A percentile compares a stretch with the other conserved stretches of the same genome.
Conservation (phyloP, 164 flowering plant species). For the Piper longum region DNA sequence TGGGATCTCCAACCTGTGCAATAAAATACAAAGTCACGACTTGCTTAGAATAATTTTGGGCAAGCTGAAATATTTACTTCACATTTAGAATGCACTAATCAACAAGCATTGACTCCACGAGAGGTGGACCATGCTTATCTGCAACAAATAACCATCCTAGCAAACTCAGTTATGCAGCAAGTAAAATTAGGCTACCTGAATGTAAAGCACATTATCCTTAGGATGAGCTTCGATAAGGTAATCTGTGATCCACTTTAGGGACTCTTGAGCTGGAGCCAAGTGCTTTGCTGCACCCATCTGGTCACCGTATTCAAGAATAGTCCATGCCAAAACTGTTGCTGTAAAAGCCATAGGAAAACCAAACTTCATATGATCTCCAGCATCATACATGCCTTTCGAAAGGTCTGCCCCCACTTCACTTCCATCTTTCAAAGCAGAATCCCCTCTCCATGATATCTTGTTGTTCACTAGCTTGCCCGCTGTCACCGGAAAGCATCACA, state of each 20-base stretch:
- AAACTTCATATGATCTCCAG: constrained; percentile 93
- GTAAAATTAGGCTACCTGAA: constrained; percentile 45
- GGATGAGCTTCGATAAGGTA: constrained; percentile 77
- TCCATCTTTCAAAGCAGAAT: constrained; percentile 68
- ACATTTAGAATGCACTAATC: background rate
- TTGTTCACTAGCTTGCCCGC: constrained; percentile 66
- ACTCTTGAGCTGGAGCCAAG: constrained; percentile 54
- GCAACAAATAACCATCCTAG: no score
- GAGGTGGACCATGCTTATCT: no score
- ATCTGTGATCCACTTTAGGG: constrained; percentile 93
- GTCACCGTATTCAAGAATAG: constrained; percentile 95
- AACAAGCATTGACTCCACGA: no score
- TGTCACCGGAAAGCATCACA: constrained; percentile 3
- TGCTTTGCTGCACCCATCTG: constrained; percentile 65
- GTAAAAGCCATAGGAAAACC: constrained; percentile 93
- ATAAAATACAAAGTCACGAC: background rate
- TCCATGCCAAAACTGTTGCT: constrained; percentile 84
- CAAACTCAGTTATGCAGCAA: background rate
- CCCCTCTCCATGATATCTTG: constrained; percentile 72
- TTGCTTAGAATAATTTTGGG: background rate
- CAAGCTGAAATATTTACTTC: background rate
- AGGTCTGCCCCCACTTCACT: constrained; percentile 52
- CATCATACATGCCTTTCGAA: constrained; percentile 95
- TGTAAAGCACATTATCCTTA: constrained; percentile 48
- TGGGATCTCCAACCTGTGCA: constrained; percentile 66